phyloP scores from a whole-genome alignment of 1,139 yeast genomes.

The Komagataea norvegica region DNA sequence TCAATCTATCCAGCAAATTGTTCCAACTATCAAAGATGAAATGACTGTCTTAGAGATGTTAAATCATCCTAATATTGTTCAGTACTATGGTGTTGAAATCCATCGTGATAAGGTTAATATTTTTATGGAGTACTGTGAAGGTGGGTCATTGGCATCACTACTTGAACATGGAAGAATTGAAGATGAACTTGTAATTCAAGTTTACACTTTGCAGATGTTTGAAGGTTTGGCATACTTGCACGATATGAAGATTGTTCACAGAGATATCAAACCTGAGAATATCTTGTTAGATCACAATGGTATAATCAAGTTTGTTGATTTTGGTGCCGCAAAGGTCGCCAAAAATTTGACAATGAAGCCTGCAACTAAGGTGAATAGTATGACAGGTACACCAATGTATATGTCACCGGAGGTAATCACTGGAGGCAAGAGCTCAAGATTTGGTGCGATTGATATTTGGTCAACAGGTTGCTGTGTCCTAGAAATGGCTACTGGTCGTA shows the following conservation, averaged over 20 bases:
- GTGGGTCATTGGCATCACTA: conserved; percentile 84
- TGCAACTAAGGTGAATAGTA: conserved; percentile 37
- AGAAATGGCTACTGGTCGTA: conserved; percentile 78
- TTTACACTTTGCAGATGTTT: conserved; percentile 85
- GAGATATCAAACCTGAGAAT: conserved; percentile 96
- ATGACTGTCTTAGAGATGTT: conserved; percentile 95
- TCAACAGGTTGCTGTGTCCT: conserved; percentile 77
- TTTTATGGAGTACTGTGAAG: conserved; percentile 97
- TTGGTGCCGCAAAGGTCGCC: conserved; percentile 97
- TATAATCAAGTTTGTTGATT: conserved; percentile 90
- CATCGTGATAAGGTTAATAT: conserved; percentile 93
- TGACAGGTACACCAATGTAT: conserved; percentile 98
- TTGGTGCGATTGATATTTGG: conserved; percentile 73
- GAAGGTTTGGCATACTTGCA: conserved; percentile 95
- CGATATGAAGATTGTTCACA: conserved; percentile 92
- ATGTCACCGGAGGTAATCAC: conserved; percentile 98
- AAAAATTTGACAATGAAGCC: conserved; percentile 35
- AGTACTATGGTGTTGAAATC: conserved; percentile 94
- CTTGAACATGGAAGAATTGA: conserved; percentile 90
- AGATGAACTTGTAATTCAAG: conserved; percentile 89
- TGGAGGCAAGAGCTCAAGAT: conserved; percentile 72
- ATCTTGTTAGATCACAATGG: conserved; percentile 88
- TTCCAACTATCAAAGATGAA: conserved; percentile 88
- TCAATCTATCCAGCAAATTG: conserved; percentile 77
- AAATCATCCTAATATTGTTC: conserved; percentile 93